Conservation (phyloP, 2,329 filamentous ascomycete genomes). For the Alternaria conjuncta region DNA sequence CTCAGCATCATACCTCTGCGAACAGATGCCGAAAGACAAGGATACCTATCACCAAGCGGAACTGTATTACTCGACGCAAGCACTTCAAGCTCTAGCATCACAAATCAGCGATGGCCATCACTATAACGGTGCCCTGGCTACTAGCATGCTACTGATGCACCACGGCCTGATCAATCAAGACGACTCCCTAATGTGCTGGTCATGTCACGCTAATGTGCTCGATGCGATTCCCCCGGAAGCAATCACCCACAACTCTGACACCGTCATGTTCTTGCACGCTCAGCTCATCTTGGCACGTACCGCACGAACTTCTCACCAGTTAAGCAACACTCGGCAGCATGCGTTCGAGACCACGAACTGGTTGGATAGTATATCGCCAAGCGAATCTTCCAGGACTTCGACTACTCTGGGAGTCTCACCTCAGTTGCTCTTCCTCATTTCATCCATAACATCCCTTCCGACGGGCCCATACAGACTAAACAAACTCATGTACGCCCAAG, state of each 20-base stretch:
- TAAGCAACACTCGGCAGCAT: constrained; percentile 30
- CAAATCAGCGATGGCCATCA: constrained; percentile 38
- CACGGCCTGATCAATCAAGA: constrained; percentile 36
- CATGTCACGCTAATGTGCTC: constrained; percentile 42
- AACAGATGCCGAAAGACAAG: constrained; percentile 37
- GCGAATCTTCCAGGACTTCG: constrained; percentile 34
- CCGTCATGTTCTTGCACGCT: constrained; percentile 37
- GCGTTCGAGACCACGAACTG: constrained; percentile 35
- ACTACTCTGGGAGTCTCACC: constrained; percentile 37
- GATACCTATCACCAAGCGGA: constrained; percentile 40
- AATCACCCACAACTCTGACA: constrained; percentile 32
- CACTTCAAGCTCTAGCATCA: constrained; percentile 33
- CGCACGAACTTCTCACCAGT: constrained; percentile 28
- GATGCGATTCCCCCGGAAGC: constrained; percentile 33
- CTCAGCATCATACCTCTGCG: constrained; percentile 41
- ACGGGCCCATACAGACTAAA: constrained; percentile 20
- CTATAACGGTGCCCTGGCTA: constrained; percentile 39
- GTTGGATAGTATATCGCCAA: constrained; percentile 27
- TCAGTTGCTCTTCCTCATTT: constrained; percentile 38
- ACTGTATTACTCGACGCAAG: constrained; percentile 43
- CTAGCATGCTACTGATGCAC: constrained; percentile 45
- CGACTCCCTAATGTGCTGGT: constrained; percentile 41
- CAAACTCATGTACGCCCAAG: constrained; percentile 31
- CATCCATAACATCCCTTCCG: constrained; percentile 35
- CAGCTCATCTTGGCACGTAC: constrained; percentile 40